phyloP scores from a whole-genome alignment of 345 rosid genomes.

The Hypericum androsaemum region DNA sequence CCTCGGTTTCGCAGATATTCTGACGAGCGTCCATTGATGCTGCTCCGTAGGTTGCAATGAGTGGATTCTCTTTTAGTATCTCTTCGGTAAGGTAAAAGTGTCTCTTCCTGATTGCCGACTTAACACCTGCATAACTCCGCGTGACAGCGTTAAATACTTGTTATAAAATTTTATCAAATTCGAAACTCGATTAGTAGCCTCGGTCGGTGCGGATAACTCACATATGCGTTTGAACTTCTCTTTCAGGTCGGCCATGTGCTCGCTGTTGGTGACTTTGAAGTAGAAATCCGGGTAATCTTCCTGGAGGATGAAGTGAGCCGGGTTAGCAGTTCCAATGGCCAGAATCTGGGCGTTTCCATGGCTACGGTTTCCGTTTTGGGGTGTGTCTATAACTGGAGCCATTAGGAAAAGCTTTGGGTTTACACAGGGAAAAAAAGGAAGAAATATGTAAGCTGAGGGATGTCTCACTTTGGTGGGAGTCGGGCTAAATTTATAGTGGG shows the following conservation, averaged over 20 bases:
- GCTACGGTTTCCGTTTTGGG: too few species aligned
- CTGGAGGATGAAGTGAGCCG: neutral
- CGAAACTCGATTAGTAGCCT: too few species aligned
- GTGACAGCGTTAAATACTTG: too few species aligned
- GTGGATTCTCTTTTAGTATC: neutral
- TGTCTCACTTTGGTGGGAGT: too few species aligned
- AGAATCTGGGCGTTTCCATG: neutral
- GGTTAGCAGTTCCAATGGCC: neutral
- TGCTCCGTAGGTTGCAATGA: neutral
- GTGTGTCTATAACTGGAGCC: too few species aligned
- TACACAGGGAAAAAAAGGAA: too few species aligned
- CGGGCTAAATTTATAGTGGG: too few species aligned
- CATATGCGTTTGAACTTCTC: constrained; percentile 5
- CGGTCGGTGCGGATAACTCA: too few species aligned
- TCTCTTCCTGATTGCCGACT: neutral
- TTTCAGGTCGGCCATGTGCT: neutral
- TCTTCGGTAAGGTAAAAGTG: neutral
- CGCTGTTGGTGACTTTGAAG: neutral
- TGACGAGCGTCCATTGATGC: neutral
- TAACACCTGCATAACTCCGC: neutral
- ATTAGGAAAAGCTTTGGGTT: too few species aligned
- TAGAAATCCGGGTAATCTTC: neutral
- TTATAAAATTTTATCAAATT: too few species aligned
- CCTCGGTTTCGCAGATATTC: neutral
- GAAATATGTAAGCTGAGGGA: too few species aligned